Conservation (phyloP, 768 basidiomycete genomes). For the Sporobolomyces roseus region DNA sequence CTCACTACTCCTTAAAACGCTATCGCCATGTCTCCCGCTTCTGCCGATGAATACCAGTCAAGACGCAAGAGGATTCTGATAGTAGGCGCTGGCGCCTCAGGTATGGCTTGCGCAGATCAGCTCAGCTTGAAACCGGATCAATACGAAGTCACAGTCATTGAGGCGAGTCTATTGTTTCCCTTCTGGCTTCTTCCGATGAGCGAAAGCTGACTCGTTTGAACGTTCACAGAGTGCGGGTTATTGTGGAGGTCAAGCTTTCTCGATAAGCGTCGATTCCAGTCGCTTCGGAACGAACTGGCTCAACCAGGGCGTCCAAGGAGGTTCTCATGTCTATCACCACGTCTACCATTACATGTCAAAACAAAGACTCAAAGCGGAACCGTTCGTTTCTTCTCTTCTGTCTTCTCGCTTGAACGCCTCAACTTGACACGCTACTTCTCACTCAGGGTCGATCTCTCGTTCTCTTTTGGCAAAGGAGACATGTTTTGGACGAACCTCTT, state of each 20-base stretch:
- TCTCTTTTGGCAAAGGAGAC: constrained; percentile 53
- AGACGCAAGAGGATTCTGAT: constrained; percentile 49
- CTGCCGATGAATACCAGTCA: not conserved
- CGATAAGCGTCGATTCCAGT: constrained; percentile 50
- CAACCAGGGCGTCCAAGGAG: constrained; percentile 53
- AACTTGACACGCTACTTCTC: not conserved
- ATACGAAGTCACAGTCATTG: constrained; percentile 47
- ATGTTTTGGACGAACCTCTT: constrained; percentile 53
- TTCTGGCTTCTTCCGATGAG: not conserved
- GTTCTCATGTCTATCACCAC: constrained; percentile 48
- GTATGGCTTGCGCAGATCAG: constrained; percentile 51
- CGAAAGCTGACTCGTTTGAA: not conserved
- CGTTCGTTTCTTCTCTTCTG: constrained; percentile 40
- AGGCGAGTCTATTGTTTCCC: constrained; percentile 22
- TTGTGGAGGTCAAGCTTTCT: constrained; percentile 53
- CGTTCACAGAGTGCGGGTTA: constrained; percentile 43
- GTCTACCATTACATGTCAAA: constrained; percentile 51
- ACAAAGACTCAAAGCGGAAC: constrained; percentile 43
- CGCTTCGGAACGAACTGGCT: constrained; percentile 51
- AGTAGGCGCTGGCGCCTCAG: constrained; percentile 53
- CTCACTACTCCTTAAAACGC: not conserved
- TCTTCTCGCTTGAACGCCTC: not conserved
- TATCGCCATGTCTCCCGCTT: not conserved
- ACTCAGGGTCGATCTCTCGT: constrained; percentile 51
- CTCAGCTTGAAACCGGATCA: constrained; percentile 49